Evolutionary conservation across 2,329 filamentous ascomycete genomes (phyloP).

Genomic region (Arachnomyces sp.): DNA sequence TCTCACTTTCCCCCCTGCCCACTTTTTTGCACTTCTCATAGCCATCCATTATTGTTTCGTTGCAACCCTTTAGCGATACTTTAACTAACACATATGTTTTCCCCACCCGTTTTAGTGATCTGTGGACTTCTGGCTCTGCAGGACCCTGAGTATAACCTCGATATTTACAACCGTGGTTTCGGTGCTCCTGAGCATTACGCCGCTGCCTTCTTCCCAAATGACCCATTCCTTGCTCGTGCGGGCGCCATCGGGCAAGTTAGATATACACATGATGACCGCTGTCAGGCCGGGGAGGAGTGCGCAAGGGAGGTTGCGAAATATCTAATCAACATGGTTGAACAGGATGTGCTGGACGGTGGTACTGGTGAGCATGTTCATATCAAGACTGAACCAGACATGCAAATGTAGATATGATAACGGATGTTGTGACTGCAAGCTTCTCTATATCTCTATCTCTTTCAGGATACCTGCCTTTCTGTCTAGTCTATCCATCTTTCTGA

Average conservation of each 20-base stretch:
- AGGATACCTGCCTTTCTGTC: too few species aligned
- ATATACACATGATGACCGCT: conserved; percentile 5
- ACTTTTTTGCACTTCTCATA: not conserved
- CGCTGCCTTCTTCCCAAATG: conserved; percentile 17
- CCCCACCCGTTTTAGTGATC: conserved; percentile 10
- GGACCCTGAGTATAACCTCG: conserved; percentile 14
- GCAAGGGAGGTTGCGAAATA: conserved; percentile 21
- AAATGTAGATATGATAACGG: too few species aligned
- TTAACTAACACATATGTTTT: not conserved
- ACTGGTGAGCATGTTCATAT: conserved; percentile 6
- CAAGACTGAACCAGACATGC: not conserved
- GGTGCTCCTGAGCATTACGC: conserved; percentile 12
- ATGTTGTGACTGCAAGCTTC: too few species aligned
- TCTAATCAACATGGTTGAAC: conserved; percentile 21
- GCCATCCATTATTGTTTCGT: not conserved
- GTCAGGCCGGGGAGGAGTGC: conserved; percentile 16
- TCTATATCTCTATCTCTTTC: too few species aligned
- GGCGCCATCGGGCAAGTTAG: conserved; percentile 20
- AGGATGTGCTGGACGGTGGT: conserved; percentile 17
- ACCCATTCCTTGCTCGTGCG: conserved; percentile 23
- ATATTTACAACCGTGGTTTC: conserved; percentile 7
- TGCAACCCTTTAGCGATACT: not conserved
- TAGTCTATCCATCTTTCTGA: too few species aligned
- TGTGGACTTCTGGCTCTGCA: conserved; percentile 19
- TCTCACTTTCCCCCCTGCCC: not conserved